Base-by-base conservation (phyloP, 1,139 yeast species). In the Pichia sp. region DNA sequence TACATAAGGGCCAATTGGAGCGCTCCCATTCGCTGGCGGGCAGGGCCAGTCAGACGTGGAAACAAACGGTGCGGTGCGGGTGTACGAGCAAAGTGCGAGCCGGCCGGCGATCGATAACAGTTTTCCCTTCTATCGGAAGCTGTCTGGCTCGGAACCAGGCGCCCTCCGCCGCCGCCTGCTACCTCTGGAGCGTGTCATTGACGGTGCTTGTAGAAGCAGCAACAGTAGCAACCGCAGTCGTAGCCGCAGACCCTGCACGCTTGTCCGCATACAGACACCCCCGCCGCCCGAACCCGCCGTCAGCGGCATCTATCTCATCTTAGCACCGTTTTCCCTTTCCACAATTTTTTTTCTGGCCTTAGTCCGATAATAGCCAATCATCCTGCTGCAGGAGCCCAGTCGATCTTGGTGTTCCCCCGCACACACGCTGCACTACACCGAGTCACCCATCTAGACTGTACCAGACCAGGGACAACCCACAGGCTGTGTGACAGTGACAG, bases 21-120 rank as follows among this genome's bases (percentile, higher is more conserved):
- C 49, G 38, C 49, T 36, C 49, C 38, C 41, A 46, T 46, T 46
- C 49, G 49, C 38, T 29, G 49, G 49, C n/a, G n/a, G n/a, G 45
- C 23, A 10, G 29, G 38, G 49, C 49, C 49, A 45, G 47, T 45
- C 26, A 29, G 47, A 45, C 38, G 38, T 34, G 23, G 46, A 43
- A 30, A 26, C 32, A 43, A 30, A 26, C 32, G 46, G 46, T 43
- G 46, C 46, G 15, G n/a, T 38, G 16, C 16, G 16, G n/a, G n/a
- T n/a, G n/a, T n/a, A n/a, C n/a, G n/a, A n/a, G n/a, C n/a, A n/a
- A n/a, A n/a, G 40, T 13, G 13, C 40, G 16, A 13, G 41, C 16
- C 41, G 15, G 16, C 38, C 38, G 38, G 38, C 38, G 38, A 34
- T 34, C 41, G 41, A 38, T 38, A 38, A 38, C 41, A 38, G 41